Evolutionary conservation across 78 protist species (phyloP).

Genomic region (Mastigamoeba balamuthi): DNA sequence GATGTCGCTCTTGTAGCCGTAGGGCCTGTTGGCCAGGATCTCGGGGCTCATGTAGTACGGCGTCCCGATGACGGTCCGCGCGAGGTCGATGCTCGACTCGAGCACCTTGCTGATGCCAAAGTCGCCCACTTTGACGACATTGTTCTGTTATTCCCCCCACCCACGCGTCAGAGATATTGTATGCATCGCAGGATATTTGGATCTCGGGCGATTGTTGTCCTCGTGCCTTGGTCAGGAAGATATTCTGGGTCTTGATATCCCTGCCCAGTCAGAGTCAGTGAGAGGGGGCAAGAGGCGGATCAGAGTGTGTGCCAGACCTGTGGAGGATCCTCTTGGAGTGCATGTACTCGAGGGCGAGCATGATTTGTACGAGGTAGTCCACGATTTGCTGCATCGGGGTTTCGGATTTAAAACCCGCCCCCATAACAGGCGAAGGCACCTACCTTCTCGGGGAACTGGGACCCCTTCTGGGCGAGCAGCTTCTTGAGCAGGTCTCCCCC

Average conservation of each 20-base stretch:
- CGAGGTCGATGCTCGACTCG: conserved; percentile 39
- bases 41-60: conserved; percentile 70
- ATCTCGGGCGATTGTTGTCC: no score
- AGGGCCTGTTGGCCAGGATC: conserved; percentile 29
- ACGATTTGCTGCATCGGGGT: neutral
- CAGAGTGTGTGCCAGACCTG: no score
- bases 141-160: no score
- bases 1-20: conserved; percentile 62
- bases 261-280: no score
- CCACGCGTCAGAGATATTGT: no score
- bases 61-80: conserved; percentile 75
- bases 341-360: neutral
- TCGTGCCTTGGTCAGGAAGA: conserved; percentile 7
- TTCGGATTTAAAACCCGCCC: neutral
- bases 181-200: no score
- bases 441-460: neutral
- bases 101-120: conserved; percentile 87
- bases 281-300: no score
- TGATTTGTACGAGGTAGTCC: neutral
- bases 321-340: conserved; percentile 5
- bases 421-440: no score
- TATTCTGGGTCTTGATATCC: conserved; percentile 15
- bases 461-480: neutral
- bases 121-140: conserved; percentile 35
- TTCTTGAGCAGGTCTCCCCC: neutral